Base-by-base conservation (phyloP, 768 basidiomycete species). In the Trametes villosa region DNA sequence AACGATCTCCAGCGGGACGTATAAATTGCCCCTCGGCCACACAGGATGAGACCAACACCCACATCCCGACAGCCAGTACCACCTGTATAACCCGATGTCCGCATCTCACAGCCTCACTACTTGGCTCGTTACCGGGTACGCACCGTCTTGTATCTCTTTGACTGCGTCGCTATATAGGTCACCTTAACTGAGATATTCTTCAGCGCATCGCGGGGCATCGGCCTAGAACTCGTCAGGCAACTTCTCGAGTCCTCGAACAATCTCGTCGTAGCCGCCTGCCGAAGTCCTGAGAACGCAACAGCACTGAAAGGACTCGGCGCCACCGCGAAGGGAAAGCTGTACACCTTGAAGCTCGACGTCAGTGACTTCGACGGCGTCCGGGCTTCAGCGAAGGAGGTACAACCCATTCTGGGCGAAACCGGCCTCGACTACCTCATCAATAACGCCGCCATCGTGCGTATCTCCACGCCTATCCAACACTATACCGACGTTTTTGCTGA, bases 361-460 rank as follows among this genome's bases (percentile, higher is more conserved):
- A 60, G 53, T 30, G 63, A 71, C 33, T 49, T 66, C 41, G 60
- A 50, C 17, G 66, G 68, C 26, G 72, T 77, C 53, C 57, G 68
- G 9, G 62, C 47, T 0, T 70, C 73, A 4, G 66, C 61, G 5
- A 54, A 58, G 26, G 36, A 56, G 11, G 67, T 72, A 22, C 66
- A 62, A 31, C 63, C 51, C 31, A 52, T 74, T 22, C 56, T 78
- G 9, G 69, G 59, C 5, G 64, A 61, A 33, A 57, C 57, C 20
- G 74, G 76, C 4, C 62, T 78, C 9, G 75, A 79, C 62, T 77
- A 75, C 51, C 65, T 79, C 20, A 59, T 78, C 52, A 79, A 77
- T 64, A 77, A 76, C 41, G 76, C 50, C 2, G 50, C 20, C n/a
- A 27, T 44, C 9, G 53, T 44, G n/a, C 2, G 53, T 54, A 24